A percentile compares a stretch with the other conserved stretches of the same genome.
These are phyloP conservation scores for Plasmodium cynomolgi DNA, from an alignment of 169 alveolate genomes.

Conservation along the genomic window DNA sequence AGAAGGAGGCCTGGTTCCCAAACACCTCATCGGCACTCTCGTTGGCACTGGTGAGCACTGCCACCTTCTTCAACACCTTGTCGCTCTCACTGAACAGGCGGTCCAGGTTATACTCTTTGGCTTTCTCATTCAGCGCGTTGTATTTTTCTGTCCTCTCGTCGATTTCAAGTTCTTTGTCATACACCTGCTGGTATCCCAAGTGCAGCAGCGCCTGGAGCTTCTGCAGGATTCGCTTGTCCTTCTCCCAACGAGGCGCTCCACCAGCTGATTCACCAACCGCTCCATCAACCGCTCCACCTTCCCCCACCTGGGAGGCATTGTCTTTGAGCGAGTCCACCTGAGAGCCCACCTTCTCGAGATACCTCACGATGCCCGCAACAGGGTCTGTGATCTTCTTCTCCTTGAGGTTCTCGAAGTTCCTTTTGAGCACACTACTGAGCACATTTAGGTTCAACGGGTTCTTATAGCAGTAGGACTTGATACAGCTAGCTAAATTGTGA, in stretches of 20 bases:
- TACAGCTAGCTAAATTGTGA: conserved; percentile 17
- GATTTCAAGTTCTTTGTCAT: conserved; percentile 23
- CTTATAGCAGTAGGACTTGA: conserved; percentile 21
- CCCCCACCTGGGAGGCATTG: neutral
- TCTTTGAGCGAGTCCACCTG: neutral
- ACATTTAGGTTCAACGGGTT: neutral
- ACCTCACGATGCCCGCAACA: neutral
- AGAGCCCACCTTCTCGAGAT: conserved; percentile 39
- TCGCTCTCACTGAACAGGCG: conserved; percentile 6
- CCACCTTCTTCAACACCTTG: conserved; percentile 50
- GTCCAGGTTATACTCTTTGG: neutral
- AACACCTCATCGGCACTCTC: conserved; percentile 12
- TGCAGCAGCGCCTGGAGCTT: conserved; percentile 67
- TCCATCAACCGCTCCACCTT: neutral
- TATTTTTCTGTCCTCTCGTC: neutral
- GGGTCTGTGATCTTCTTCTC: conserved; percentile 12
- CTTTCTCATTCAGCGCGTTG: conserved; percentile 22
- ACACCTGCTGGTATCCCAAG: conserved; percentile 27
- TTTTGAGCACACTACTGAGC: neutral
- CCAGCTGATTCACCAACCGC: neutral
- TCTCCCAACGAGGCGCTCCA: conserved; percentile 13
- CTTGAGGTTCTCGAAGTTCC: neutral
- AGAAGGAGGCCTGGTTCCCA: conserved; percentile 19
- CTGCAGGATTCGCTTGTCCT: conserved; percentile 60
- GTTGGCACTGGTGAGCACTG: conserved; percentile 16